These are phyloP conservation scores for Saccharum hybrid DNA, from an alignment of 202 grass and related monocot genomes.

Conservation along the genomic window DNA sequence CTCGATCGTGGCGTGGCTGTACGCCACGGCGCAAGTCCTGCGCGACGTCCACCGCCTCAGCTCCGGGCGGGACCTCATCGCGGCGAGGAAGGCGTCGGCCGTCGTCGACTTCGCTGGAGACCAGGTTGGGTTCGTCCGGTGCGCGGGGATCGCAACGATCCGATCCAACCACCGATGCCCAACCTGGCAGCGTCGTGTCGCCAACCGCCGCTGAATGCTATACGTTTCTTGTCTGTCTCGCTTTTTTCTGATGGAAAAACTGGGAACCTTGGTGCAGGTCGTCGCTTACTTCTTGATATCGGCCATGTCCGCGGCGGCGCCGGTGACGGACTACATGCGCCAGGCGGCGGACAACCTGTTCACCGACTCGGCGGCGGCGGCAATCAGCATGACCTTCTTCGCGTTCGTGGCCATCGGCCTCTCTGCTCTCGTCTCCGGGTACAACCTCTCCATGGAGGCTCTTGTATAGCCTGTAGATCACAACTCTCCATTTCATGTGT, in stretches of 20 bases:
- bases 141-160: background rate
- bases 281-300: constrained; percentile 69
- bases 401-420: constrained; percentile 59
- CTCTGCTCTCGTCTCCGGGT: constrained; percentile 70
- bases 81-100: constrained; percentile 37
- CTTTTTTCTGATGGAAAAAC: background rate
- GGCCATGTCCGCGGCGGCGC: constrained; percentile 60
- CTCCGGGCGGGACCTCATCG: constrained; percentile 50
- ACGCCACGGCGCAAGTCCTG: constrained; percentile 61
- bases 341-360: constrained; percentile 60
- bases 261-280: constrained; percentile 47
- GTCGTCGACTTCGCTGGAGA: constrained; percentile 76
- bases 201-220: constrained; percentile 1
- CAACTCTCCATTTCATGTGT: background rate
- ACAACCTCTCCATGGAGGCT: constrained; percentile 62
- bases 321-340: constrained; percentile 77
- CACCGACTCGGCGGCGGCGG: constrained; percentile 57
- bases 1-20: constrained; percentile 62
- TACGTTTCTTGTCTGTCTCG: background rate
- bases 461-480: constrained; percentile 42
- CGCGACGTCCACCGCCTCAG: constrained; percentile 52
- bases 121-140: constrained; percentile 49
- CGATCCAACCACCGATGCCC: constrained; percentile 30
- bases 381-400: constrained; percentile 78
- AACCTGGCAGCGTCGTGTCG: background rate